Percentiles rank a stretch among this genome's conserved stretches.
Conservation (phyloP, 2,329 filamentous ascomycete genomes). For the Colletotrichum trifolii region DNA sequence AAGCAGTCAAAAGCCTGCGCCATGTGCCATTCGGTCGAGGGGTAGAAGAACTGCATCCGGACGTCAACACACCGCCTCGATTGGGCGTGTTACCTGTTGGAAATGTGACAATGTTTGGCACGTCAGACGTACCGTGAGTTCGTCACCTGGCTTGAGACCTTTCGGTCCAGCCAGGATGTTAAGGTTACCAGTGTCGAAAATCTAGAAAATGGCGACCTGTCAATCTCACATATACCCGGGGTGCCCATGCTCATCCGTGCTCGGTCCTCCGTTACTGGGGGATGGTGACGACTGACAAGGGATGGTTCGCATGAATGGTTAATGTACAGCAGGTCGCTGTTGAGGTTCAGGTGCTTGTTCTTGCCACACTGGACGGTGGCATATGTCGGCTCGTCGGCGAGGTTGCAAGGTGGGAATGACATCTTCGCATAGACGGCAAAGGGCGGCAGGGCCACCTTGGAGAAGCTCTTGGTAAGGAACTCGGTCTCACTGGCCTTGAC, state of each 20-base stretch:
- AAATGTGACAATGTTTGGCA: background rate
- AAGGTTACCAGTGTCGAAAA: conserved; percentile 68
- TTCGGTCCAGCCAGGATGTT: conserved; percentile 68
- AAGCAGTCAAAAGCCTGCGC: conserved; percentile 76
- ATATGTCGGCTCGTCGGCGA: conserved; percentile 67
- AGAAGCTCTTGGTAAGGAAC: conserved; percentile 71
- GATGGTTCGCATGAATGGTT: conserved; percentile 76
- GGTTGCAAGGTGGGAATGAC: conserved; percentile 70
- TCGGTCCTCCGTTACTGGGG: background rate
- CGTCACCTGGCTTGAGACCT: conserved; percentile 65
- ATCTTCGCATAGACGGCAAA: conserved; percentile 76
- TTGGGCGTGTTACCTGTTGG: too few relatives aligned
- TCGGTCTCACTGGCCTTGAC: conserved; percentile 60
- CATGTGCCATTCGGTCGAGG: conserved; percentile 81
- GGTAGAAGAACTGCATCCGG: conserved; percentile 73
- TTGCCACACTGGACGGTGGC: conserved; percentile 71
- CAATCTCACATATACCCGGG: conserved; percentile 24
- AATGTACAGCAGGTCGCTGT: conserved; percentile 74
- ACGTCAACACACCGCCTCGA: background rate
- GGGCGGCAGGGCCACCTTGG: conserved; percentile 64
- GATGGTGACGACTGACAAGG: conserved; percentile 59
- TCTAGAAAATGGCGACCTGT: conserved; percentile 49
- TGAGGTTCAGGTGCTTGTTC: conserved; percentile 69
- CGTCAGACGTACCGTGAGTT: conserved; percentile 61
- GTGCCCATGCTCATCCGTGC: conserved; percentile 21